A percentile compares a stretch with the other conserved stretches of the same genome.
Evolutionary conservation across 305 asterid species (phyloP).

Genomic region (Solanum hybrid): DNA sequence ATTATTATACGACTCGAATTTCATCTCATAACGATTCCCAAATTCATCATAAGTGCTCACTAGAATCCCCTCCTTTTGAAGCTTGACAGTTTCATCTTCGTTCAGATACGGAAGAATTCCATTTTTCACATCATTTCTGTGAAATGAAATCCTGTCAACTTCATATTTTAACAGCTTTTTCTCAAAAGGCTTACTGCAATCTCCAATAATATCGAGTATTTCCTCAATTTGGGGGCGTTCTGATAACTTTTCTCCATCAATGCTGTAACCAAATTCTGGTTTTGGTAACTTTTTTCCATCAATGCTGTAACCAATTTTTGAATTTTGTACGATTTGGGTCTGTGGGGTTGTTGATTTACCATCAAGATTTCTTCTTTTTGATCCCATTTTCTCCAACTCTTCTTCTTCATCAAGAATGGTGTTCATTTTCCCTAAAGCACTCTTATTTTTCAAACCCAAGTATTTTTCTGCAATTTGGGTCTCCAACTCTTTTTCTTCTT

Average conservation of each 20-base stretch:
- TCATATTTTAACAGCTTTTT: conserved; percentile 3
- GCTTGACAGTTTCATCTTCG: too few relatives aligned
- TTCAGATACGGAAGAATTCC: not conserved
- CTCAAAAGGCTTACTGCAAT: conserved; percentile 1
- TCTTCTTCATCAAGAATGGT: not conserved
- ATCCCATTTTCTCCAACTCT: not conserved
- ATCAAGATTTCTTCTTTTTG: not conserved
- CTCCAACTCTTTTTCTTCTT: not conserved
- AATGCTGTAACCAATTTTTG: not conserved
- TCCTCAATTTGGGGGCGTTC: not conserved
- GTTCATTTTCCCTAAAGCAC: not conserved
- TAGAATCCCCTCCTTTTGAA: not conserved
- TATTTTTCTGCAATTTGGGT: not conserved
- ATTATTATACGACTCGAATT: not conserved
- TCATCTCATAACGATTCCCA: not conserved
- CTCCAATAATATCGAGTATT: not conserved
- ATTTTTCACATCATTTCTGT: not conserved
- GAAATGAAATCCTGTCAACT: not conserved
- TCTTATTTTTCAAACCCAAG: not conserved
- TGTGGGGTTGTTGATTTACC: not conserved
- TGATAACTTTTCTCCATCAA: not conserved
- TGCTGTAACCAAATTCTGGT: not conserved
- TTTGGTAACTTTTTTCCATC: not conserved
- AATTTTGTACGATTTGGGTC: not conserved
- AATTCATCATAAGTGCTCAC: not conserved